Percentiles rank a stretch among this genome's conserved stretches.
Evolutionary conservation across 257 asterid species (phyloP).

Genomic region (Rubia yunnanensis): DNA sequence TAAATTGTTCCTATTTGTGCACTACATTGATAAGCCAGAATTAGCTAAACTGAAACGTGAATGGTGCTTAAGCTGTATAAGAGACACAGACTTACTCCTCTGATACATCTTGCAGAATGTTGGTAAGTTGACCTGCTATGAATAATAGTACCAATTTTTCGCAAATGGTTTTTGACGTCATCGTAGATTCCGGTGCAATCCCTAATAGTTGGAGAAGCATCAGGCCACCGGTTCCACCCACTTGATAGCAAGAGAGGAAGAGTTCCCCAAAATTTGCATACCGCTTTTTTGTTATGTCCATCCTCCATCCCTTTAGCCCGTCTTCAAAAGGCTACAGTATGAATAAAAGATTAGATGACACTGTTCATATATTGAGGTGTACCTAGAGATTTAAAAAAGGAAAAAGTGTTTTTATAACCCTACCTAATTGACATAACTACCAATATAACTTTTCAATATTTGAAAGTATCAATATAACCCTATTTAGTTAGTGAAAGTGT

Average conservation of each 20-base stretch:
- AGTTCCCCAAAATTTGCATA: slow-evolving; percentile 60
- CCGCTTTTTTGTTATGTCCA: slow-evolving; percentile 56
- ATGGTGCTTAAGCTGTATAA: too few species aligned
- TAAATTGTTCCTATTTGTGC: slow-evolving; percentile 69
- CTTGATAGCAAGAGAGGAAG: slow-evolving; percentile 58
- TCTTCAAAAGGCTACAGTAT: slow-evolving; percentile 54
- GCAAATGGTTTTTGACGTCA: slow-evolving; percentile 41
- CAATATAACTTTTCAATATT: too few species aligned
- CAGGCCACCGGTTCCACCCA: slow-evolving; percentile 70
- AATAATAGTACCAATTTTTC: slow-evolving; percentile 49
- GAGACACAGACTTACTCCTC: slow-evolving; percentile 83
- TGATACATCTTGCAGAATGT: slow-evolving; percentile 73
- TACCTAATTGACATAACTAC: too few species aligned
- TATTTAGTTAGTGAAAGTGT: too few species aligned
- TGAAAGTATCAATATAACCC: too few species aligned
- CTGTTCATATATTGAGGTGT: too few species aligned
- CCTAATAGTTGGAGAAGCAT: slow-evolving; percentile 81
- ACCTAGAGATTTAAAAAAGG: too few species aligned
- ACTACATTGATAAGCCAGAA: slow-evolving; percentile 15
- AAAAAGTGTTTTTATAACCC: too few species aligned
- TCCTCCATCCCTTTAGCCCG: slow-evolving; percentile 84
- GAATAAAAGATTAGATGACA: too few species aligned
- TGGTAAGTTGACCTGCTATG: slow-evolving; percentile 61
- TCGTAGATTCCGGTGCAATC: slow-evolving; percentile 57
- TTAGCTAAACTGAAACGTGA: background rate